Evolutionary conservation across 2,329 filamentous ascomycete species (phyloP), one percentile per base, ranked within the genome.

Genomic region (Penicillium sp.): DNA sequence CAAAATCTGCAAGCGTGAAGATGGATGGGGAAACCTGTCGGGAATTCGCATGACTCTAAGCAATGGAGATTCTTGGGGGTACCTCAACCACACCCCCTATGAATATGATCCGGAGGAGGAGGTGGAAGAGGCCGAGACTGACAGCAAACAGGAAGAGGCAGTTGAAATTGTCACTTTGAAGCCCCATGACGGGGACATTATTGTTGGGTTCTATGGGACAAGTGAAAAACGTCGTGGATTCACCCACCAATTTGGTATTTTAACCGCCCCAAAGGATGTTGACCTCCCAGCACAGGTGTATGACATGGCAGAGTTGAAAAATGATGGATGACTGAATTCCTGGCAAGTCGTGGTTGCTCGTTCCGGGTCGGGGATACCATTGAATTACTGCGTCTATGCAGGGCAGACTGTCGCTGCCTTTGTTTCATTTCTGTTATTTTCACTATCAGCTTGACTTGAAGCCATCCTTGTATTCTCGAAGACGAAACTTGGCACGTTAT

Each of bases 121-220:
- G 3, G 12, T 13, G 5, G 13, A 36, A 12, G 12, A 27, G 32
- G n/a, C 13, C 7, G 12, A 43, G 12, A 33, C 13, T 11, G 6
- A 36, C 9, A 12, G 18, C 27, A 9, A 43, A 8, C 13, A 43
- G 25, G 27, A 24, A 12, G 8, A 18, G 12, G 33, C 28, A 3
- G 18, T 25, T 9, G 7, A 4, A 13, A 13, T 43, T 27, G 42
- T 29, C 24, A 43, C 34, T 4, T 48, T 66, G 53, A 62, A 65
- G 44, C 64, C 69, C 1, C 59, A 50, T 1, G 37, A 49, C 0
- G 61, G 65, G 26, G 68, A 77, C 43, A 63, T 63, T 9, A 71
- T 77, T 39, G 63, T 78, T 7, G 75, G 75, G 0, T 77, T 77
- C 52, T 76, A 63, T 48, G 75, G 75, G 2, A 59, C 55, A 42